phyloP scores from a whole-genome alignment of 768 basidiomycete species.

The Lactarius deliciosus region DNA sequence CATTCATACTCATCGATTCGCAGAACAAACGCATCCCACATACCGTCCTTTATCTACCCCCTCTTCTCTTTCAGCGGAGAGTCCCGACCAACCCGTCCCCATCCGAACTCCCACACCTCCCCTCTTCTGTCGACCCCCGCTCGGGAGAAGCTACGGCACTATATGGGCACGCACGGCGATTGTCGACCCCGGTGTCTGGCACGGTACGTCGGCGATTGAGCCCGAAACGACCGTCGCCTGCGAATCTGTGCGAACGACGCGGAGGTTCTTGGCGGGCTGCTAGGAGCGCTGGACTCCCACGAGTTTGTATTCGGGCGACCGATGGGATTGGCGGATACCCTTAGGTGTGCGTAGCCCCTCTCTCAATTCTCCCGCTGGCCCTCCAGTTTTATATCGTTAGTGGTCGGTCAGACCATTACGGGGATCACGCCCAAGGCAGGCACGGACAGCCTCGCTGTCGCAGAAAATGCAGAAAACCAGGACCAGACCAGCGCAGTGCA shows the following conservation, averaged over 20 bases:
- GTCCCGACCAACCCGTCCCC: too few relatives aligned
- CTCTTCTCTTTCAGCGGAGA: conserved; percentile 25
- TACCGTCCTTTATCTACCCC: conserved; percentile 58
- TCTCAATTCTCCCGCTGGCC: neutral
- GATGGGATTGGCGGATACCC: neutral
- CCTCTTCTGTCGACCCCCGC: too few relatives aligned
- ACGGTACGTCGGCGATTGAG: neutral
- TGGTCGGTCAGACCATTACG: too few relatives aligned
- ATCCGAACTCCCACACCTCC: too few relatives aligned
- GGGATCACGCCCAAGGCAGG: neutral
- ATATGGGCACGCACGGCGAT: conserved; percentile 18
- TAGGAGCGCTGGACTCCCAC: conserved; percentile 56
- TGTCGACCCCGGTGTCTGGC: too few relatives aligned
- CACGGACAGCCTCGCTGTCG: neutral
- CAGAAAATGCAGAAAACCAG: neutral
- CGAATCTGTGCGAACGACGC: neutral
- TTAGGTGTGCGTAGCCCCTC: neutral
- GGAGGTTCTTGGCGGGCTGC: neutral
- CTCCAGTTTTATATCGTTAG: neutral
- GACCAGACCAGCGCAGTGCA: neutral
- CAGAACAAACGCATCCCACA: conserved; percentile 68
- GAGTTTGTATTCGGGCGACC: conserved; percentile 59
- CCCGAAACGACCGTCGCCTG: neutral
- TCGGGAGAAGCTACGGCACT: too few relatives aligned
- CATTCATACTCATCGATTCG: conserved; percentile 9